A percentile compares a stretch with the other conserved stretches of the same genome.
phyloP scores from a whole-genome alignment of 129 eudicot species.

The Oenanthe sinensis region DNA sequence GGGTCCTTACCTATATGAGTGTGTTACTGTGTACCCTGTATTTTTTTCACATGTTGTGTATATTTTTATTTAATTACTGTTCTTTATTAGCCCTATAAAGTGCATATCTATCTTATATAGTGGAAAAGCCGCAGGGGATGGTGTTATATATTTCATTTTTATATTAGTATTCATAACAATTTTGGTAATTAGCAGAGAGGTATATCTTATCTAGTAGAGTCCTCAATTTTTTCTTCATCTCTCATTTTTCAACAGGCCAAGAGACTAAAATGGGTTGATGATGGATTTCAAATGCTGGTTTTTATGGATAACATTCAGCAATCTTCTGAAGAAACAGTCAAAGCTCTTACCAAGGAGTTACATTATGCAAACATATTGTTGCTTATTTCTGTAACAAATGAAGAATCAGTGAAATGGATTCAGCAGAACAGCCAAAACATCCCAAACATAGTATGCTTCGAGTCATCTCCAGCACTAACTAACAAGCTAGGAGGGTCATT shows the following conservation, averaged over 20 bases:
- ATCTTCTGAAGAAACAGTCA: conserved; percentile 17
- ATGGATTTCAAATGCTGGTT: conserved; percentile 61
- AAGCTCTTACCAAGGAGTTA: conserved; percentile 35
- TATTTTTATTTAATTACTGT: not conserved
- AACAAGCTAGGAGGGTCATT: conserved; percentile 68
- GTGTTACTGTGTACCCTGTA: not conserved
- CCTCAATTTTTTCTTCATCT: not conserved
- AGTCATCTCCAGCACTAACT: conserved; percentile 56
- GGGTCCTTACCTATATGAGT: not conserved
- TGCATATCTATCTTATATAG: not conserved
- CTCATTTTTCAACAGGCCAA: conserved; percentile 43
- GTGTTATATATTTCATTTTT: not conserved
- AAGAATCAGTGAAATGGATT: conserved; percentile 56
- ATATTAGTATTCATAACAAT: not conserved
- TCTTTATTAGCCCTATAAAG: not conserved
- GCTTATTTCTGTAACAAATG: conserved; percentile 55
- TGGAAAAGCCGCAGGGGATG: not conserved
- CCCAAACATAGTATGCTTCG: conserved; percentile 62
- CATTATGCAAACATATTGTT: conserved; percentile 46
- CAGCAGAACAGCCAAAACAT: conserved; percentile 35
- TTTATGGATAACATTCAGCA: conserved; percentile 39
- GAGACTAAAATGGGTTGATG: conserved; percentile 79
- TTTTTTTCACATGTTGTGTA: not conserved
- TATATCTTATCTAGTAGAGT: not conserved
- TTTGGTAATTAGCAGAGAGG: not conserved